Base-by-base conservation (phyloP, 1,139 yeast genomes). In the Hansenula sp. region DNA sequence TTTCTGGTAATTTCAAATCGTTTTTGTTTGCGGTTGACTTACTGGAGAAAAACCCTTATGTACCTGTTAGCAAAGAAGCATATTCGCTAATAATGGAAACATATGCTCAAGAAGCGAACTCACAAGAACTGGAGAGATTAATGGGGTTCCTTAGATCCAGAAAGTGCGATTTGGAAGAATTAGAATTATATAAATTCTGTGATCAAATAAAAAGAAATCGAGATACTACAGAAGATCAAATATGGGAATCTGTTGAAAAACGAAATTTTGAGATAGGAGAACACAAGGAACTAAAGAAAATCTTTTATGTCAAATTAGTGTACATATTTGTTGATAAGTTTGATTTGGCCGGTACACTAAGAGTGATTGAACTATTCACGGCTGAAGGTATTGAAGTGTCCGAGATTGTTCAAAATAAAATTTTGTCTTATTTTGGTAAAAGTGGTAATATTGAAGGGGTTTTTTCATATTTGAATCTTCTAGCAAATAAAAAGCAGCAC, bases 21-120 rank as follows among this genome's bases (percentile, higher is more conserved):
- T 35, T 53, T 6, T 43, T 42, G 18, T 55, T 55, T 39, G 57
- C 48, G 4, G 40, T 52, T 6, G 53, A 51, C 9, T n/a, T 53
- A 25, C 40, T 55, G 18, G 46, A 47, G 25, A 47, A 48, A 41
- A 46, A 53, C 19, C 52, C 54, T 5, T 32, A 47, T 11, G 42
- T 54, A 0, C 51, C 53, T 11, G 47, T 57, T 37, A 45, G 47
- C 27, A 46, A 47, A 11, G 39, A 33, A 3, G 50, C 58, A 2
- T 53, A 47, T 45, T 54, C 52, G 4, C 38, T 39, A 3, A 18
- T 57, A 9, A 47, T 48, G 13, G 19, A 41, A 2, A 44, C 48
- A 9, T 55, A 50, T 41, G 21, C 47, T 9, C 35, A 38, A 21
- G 38, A 48, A 31, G 58, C 51, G 3, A 39, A 42, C 6, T 40